Base-by-base conservation (phyloP, 176 grass and related monocot genomes). In the Avena atlantica region DNA sequence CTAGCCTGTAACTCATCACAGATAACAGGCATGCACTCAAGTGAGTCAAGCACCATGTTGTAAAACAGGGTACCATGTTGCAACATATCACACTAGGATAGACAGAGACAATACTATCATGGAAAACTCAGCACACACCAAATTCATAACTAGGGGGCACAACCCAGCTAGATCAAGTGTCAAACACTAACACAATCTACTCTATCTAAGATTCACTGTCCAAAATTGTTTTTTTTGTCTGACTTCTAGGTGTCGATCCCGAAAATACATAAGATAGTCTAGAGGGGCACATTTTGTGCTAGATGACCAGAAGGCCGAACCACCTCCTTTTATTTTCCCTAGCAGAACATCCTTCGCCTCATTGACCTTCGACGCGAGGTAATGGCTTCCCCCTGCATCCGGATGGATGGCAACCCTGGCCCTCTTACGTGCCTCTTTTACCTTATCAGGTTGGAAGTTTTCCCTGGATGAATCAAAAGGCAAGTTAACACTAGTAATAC, bases 351-450 rank as follows among this genome's bases (percentile, higher is more conserved):
- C 96, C 85, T 98, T 98, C 2, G 92, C 93, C 85, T 98, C 93
- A 1, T 95, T 96, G 29, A 98, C 94, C 85, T 98, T 98, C 10
- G 93, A 96, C 78, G 96, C 92, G 78, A 98, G 91, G 85, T 98
- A 96, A 92, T 98, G 82, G 77, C 92, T 42, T 42, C 37, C 37
- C 37, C 37, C 4, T 42, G 37, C 37, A 42, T 42, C 37, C 6
- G 37, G 6, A 42, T 42, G 37, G 6, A 6, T 42, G 37, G 37
- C 4, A 42, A 42, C 37, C 37, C 5, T 40, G 5, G 5, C 37
- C 37, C 37, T 40, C 37, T 40, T 40, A 40, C 5, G 37, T 40
- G 37, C 37, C 37, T 40, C 37, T 40, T 40, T 40, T 40, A 40
- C 37, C 37, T 5, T 42, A 42, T 42, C 37, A 42, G 37, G 6